A percentile compares a stretch with the other conserved stretches of the same genome.
These are phyloP conservation scores for Bruguiera parviflora DNA, from an alignment of 345 rosid genomes.

Conservation along the genomic window DNA sequence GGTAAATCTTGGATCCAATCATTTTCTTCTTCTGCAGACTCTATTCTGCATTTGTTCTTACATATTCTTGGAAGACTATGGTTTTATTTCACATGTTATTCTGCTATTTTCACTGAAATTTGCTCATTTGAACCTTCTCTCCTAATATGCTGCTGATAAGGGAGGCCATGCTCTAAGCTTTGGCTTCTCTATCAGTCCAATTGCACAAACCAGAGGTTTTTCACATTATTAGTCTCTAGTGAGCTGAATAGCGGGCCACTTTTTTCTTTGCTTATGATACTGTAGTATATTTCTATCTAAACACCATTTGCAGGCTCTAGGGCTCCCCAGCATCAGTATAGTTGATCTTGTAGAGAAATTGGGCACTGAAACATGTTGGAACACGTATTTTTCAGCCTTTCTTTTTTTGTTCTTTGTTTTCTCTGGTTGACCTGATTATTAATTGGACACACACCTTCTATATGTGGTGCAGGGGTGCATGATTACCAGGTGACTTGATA, in stretches of 20 bases:
- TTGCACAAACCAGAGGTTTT: conserved; percentile 77
- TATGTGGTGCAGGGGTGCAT: conserved; percentile 63
- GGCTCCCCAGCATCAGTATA: conserved; percentile 38
- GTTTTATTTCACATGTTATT: background rate
- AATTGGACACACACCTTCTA: background rate
- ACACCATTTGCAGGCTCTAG: conserved; percentile 45
- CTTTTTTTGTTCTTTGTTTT: conserved; percentile 4
- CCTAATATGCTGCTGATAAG: conserved; percentile 44
- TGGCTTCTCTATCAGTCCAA: conserved; percentile 72
- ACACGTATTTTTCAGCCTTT: conserved; percentile 36
- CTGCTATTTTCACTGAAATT: background rate
- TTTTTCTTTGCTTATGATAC: background rate
- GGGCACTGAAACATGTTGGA: conserved; percentile 54
- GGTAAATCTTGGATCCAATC: too few relatives aligned
- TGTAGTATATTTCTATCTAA: conserved; percentile 11
- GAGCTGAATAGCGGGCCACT: background rate
- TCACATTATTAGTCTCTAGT: conserved; percentile 6
- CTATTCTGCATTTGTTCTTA: background rate
- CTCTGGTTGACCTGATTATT: background rate
- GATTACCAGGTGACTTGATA: conserved; percentile 48
- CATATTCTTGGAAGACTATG: background rate
- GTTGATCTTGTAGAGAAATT: conserved; percentile 68
- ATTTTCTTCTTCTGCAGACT: background rate
- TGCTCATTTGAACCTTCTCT: conserved; percentile 10
- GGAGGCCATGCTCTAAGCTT: conserved; percentile 79